Percentiles rank a stretch among this genome's conserved stretches.
These are phyloP conservation scores for Clonostachys chloroleuca DNA, from an alignment of 2,329 filamentous ascomycete genomes.

Conservation along the genomic window DNA sequence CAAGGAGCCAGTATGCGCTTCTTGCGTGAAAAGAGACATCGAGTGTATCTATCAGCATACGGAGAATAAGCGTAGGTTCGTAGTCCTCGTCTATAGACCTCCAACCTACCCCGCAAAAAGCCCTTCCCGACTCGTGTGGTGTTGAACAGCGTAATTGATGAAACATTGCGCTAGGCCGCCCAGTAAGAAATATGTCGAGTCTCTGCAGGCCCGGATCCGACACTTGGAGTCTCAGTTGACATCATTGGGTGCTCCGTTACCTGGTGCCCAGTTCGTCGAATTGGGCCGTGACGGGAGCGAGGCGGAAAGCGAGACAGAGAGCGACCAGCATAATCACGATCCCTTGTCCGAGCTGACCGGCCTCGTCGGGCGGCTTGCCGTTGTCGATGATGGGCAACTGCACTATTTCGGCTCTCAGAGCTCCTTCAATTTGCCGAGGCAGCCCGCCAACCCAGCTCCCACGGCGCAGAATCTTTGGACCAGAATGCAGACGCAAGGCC, in stretches of 20 bases:
- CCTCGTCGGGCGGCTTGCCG: slow-evolving; percentile 4
- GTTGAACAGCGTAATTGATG: no score
- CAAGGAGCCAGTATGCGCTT: slow-evolving; percentile 5
- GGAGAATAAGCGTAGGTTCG: slow-evolving; percentile 8
- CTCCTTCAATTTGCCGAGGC: slow-evolving; percentile 9
- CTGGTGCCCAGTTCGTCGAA: not conserved
- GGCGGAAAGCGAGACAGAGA: not conserved
- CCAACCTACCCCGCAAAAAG: no score
- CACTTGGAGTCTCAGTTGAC: slow-evolving; percentile 8
- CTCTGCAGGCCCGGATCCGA: slow-evolving; percentile 9
- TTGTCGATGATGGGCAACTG: slow-evolving; percentile 12
- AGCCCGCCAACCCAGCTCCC: not conserved
- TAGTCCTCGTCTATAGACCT: not conserved
- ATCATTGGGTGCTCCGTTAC: not conserved
- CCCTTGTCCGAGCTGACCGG: slow-evolving; percentile 9
- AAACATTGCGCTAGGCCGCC: slow-evolving; percentile 8
- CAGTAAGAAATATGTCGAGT: slow-evolving; percentile 14
- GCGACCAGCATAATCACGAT: slow-evolving; percentile 1
- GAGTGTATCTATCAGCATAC: slow-evolving; percentile 6
- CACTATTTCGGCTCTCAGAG: slow-evolving; percentile 16
- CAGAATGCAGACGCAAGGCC: slow-evolving; percentile 5
- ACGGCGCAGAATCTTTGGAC: not conserved
- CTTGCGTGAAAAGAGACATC: slow-evolving; percentile 3
- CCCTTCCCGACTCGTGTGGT: no score
- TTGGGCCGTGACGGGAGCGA: slow-evolving; percentile 1